Evolutionary conservation across 495 filamentous ascomycete genomes (phyloP), one percentile per base, ranked within the genome.

Genomic region (Hypoxylon fragiforme): DNA sequence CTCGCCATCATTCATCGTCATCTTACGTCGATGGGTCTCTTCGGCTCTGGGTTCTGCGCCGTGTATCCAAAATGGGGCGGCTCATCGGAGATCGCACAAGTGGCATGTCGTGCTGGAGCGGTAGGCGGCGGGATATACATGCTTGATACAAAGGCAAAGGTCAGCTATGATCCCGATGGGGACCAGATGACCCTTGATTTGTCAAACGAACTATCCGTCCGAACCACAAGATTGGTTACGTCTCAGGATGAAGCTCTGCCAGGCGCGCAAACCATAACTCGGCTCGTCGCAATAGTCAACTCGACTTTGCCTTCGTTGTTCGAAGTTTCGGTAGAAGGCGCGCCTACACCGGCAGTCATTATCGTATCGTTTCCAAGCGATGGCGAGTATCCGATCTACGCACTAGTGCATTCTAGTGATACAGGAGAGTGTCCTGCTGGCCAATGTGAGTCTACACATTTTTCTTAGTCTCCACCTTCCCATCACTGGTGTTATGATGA

Each of bases 81-180:
- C 51, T 78, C 84, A 7, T 86, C 91, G n/a, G 94, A 98, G 71
- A 85, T 97, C 52, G 80, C 90, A 14, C 94, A 98, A 65, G 90
- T 97, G 8, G 89, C 85, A 9, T 97, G 94, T 62, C 88, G 94
- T 50, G 91, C 94, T 28, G 85, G 87, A 44, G 94, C 94, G 3
- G 92, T 98, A 6, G 92, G 95, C 3, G 95, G 94, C 22, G 90
- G 85, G 13, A 81, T 95, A 3, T 97, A 97, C 72, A 89, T 96
- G 49, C 85, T 97, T 15, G 84, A 82, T 31, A 84, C 84, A 19
- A 44, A 47, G 19, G 42, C 41, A 22, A 45, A 65, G 14, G 44
- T 54, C n/a, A 36, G 28, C 28, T 44, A 51, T 24, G 12, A 35
- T 26, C n/a, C 46, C 5, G 34, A 49, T 2, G 54, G 36, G 35